These are phyloP conservation scores for Fusarium sp. DNA, from an alignment of 2,329 filamentous ascomycete genomes.

Conservation along the genomic window DNA sequence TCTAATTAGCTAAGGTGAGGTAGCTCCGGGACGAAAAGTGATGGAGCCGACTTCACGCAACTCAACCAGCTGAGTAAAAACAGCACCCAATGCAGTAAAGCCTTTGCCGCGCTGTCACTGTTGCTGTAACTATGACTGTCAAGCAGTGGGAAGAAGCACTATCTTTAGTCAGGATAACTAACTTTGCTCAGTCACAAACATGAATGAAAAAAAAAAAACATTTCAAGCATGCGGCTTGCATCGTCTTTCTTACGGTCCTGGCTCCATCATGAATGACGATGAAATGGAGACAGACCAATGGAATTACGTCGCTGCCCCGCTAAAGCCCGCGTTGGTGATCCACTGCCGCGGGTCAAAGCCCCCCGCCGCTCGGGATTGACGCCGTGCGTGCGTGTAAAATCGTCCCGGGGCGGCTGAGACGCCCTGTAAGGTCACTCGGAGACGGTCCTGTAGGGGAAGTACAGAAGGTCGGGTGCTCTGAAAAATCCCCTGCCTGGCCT, in stretches of 20 bases:
- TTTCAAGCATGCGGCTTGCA: slow-evolving; percentile 44
- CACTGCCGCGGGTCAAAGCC: slow-evolving; percentile 45
- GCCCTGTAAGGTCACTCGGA: slow-evolving; percentile 21
- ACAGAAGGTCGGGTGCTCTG: slow-evolving; percentile 5
- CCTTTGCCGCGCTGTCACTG: background rate
- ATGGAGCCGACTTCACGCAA: slow-evolving; percentile 6
- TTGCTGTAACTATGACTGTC: background rate
- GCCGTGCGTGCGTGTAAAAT: slow-evolving; percentile 32
- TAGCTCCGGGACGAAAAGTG: slow-evolving; percentile 13
- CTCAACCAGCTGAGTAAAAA: slow-evolving; percentile 19
- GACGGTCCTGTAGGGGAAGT: slow-evolving; percentile 2
- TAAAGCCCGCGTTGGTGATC: slow-evolving; percentile 40
- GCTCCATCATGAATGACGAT: slow-evolving; percentile 49
- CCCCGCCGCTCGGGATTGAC: slow-evolving; percentile 35
- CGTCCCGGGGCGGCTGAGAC: slow-evolving; percentile 26
- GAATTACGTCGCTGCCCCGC: slow-evolving; percentile 32
- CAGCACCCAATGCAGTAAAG: slow-evolving; percentile 6
- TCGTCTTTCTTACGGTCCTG: slow-evolving; percentile 45
- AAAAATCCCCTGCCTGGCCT: slow-evolving; percentile 13
- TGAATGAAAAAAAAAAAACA: slow-evolving; percentile 23
- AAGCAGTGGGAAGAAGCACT: background rate
- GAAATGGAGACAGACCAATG: slow-evolving; percentile 43
- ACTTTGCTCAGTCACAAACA: slow-evolving; percentile 23
- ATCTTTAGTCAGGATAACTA: slow-evolving; percentile 10
- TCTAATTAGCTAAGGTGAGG: slow-evolving; percentile 8